A percentile compares a stretch with the other conserved stretches of the same genome.
These are phyloP conservation scores for Chalciporus piperatus DNA, from an alignment of 768 basidiomycete genomes.

Conservation along the genomic window DNA sequence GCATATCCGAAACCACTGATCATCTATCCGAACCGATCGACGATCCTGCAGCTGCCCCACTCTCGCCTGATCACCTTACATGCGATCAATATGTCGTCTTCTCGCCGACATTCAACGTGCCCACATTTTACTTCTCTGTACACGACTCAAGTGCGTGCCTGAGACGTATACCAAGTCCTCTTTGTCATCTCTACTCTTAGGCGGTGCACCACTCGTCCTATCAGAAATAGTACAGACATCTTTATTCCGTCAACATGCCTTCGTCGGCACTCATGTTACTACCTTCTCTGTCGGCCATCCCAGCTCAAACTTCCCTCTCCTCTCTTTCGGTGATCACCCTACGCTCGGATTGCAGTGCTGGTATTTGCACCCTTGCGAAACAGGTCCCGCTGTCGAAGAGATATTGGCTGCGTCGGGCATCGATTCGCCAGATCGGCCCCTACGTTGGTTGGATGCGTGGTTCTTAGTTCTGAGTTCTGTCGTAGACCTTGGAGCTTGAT, in stretches of 20 bases:
- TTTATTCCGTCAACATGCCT: slow-evolving; percentile 52
- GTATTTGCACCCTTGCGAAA: slow-evolving; percentile 89
- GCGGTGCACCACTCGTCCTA: slow-evolving; percentile 60
- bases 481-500: slow-evolving; percentile 45
- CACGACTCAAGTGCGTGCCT: slow-evolving; percentile 61
- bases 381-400: slow-evolving; percentile 62
- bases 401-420: slow-evolving; percentile 50
- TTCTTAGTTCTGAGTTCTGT: slow-evolving; percentile 68
- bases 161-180: slow-evolving; percentile 8
- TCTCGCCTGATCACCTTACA: slow-evolving; percentile 35
- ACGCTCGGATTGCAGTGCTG: slow-evolving; percentile 70
- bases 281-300: slow-evolving; percentile 53
- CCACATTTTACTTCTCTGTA: slow-evolving; percentile 78
- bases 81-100: slow-evolving; percentile 69
- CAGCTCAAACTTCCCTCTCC: slow-evolving; percentile 60
- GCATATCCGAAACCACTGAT: neutral
- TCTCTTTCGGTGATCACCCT: slow-evolving; percentile 89
- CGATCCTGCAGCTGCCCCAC: slow-evolving; percentile 38
- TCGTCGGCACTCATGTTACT: slow-evolving; percentile 44
- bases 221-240: slow-evolving; percentile 52
- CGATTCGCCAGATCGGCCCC: slow-evolving; percentile 13
- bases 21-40: slow-evolving; percentile 24
- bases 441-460: slow-evolving; percentile 69
- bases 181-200: slow-evolving; percentile 37
- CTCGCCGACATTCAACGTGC: slow-evolving; percentile 78